Base-by-base conservation (phyloP, 768 basidiomycete genomes). In the Hericium erinaceus region DNA sequence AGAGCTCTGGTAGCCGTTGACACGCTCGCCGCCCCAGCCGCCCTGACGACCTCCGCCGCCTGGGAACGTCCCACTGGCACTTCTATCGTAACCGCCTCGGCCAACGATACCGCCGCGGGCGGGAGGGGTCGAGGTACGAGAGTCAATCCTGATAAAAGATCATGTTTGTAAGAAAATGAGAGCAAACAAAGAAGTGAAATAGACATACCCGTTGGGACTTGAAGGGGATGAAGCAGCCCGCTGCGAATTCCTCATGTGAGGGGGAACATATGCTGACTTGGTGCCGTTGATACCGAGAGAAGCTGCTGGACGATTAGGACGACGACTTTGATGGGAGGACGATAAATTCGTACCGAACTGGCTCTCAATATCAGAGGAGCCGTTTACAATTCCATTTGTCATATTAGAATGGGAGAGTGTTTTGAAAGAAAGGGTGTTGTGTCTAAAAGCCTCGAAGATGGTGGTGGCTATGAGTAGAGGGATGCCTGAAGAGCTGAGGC, bases 361-460 rank as follows among this genome's bases (percentile, higher is more conserved):
- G 70, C 77, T 76, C 79, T 91, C 88, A 67, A 90, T 75, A 75
- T 80, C 83, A 72, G 79, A 72, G 68, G 73, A 75, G 70, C 79
- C 84, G 75, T 90, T 89, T 87, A 89, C 82, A 79, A 83, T 82
- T 82, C 87, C 89, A 91, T 90, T 90, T 77, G 87, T 84, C 89
- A 91, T 91, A 89, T 86, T 80, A 77, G 70, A 69, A 60, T 57
- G 63, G 66, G 68, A 58, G 57, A 28, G 48, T 48, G 38, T 33
- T 63, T 61, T 61, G 64, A 67, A 50, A 64, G 61, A 59, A 60
- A 64, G 58, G 60, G 62, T 62, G 55, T 56, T 54, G 65, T 67
- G 62, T 68, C 70, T 73, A 72, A 65, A 59, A 68, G 65, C 57
- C 70, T 57, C 62, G 57, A 65, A 63, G 67, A 64, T 63, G 64